Percentiles rank a stretch among this genome's conserved stretches.
Conservation (phyloP, 331 rosid genomes). For the Acacia pycnantha region DNA sequence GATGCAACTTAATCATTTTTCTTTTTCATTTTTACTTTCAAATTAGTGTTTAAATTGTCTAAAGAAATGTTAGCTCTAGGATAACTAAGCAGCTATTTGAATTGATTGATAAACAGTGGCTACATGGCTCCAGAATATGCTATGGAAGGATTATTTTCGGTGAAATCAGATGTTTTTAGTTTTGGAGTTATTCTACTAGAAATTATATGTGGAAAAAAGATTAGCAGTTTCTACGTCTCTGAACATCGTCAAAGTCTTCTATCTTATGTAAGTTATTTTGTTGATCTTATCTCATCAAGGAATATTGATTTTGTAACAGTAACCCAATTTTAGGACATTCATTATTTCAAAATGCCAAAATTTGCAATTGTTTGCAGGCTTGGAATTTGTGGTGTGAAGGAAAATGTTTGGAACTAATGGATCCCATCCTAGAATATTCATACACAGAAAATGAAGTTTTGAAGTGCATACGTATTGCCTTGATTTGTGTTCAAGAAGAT, state of each 20-base stretch:
- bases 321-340: neutral
- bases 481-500: too few relatives aligned
- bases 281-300: too few relatives aligned
- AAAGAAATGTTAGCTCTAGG: neutral
- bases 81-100: neutral
- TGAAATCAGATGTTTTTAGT: neutral
- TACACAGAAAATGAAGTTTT: too few relatives aligned
- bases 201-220: neutral
- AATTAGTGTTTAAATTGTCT: neutral
- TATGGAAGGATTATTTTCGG: neutral
- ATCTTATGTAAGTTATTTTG: neutral
- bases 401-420: neutral
- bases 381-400: neutral
- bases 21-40: neutral
- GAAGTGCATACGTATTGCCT: too few relatives aligned
- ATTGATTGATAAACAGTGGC: neutral
- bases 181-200: neutral
- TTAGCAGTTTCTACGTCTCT: neutral
- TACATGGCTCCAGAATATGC: neutral
- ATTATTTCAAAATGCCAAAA: neutral
- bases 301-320: too few relatives aligned
- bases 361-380: neutral
- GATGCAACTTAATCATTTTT: neutral
- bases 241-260: neutral
- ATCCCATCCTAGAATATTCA: neutral